Base-by-base conservation (phyloP, 768 basidiomycete species). In the Xerocomellus amylosporus region DNA sequence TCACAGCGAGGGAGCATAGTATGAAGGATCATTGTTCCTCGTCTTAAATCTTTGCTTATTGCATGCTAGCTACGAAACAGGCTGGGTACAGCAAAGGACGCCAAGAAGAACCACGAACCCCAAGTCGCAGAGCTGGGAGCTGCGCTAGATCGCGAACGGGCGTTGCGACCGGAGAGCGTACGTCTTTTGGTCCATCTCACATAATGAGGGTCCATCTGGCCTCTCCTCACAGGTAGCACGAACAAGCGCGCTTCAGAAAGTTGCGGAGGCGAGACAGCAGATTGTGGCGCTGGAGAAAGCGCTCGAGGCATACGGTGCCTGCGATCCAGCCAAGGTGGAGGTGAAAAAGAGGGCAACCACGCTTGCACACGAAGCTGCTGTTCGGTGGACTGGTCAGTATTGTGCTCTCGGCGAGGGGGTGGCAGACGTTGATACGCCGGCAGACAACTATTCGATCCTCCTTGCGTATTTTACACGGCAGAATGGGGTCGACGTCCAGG, bases 311-410 rank as follows among this genome's bases (percentile, higher is more conserved):
- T 94, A 93, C 64, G 88, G 89, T 40, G 85, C 88, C 17, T 93
- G 89, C 51, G 91, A 97, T 71, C 93, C 93, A 0, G 79, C 75
- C 42, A 88, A 85, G 69, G 78, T 93, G 20, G 88, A 93, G 64
- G 84, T 87, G 66, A 88, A 85, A 67, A 83, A 79, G 46, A 74
- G 88, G 44, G 91, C 87, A 0, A 77, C 84, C 10, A 77, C 81
- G 47, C 76, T 94, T 14, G 91, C 89, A 4, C 90, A 87, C 57
- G 92, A 96, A 65, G 93, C 91, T 13, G 82, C 87, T 13, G 67
- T 86, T 22, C 84, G 91, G 14, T 94, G 93, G 90, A 98, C 94
- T 34, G 94, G 94, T 95, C 59, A 53, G 84, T 71, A 33, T 22
- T 41, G 28, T 4, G 34, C 3, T 33, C 30, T n/a, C 22, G 6